Base-by-base conservation (phyloP, 2,329 filamentous ascomycete species). In the Rutstroemia sp. region DNA sequence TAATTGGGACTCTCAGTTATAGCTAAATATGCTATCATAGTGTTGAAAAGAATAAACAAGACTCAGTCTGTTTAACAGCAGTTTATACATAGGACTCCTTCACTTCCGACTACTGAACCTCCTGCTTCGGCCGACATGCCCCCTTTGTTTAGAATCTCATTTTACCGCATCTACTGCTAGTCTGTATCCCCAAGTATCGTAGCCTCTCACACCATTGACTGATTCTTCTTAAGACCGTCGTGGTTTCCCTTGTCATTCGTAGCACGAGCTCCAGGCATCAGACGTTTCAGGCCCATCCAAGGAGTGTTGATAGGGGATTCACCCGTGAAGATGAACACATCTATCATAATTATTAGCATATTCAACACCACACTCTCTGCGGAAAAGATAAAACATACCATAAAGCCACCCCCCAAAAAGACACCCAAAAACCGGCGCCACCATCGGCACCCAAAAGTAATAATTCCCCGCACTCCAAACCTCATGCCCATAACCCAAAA, bases 391-490 rank as follows among this genome's bases (percentile, higher is more conserved):
- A n/a, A 41, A 14, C 19, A 47, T 27, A 38, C 54, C 85, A 66
- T 88, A 88, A 19, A 88, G 62, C 69, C 82, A 83, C 1, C 81
- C 86, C 3, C 86, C 86, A 61, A 86, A 80, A 0, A 76, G 67
- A 61, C 77, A 81, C 5, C 86, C 87, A 16, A 80, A 69, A 66
- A 90, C 88, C 0, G 87, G 86, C 1, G 85, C 78, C 4, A 90
- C 80, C 75, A 90, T 87, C 0, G 87, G 87, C 19, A 90, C 48
- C 85, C 85, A 90, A 67, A 89, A 89, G 66, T 88, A 90, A 67
- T 88, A 86, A 12, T 76, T 76, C 2, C 85, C 85, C 1, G 82
- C 80, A 7, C 75, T 77, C 81, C 84, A 90, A 0, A 90, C 86
- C 45, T 86, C 78, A 52, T 70, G 70, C 0, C 85, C 85, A 66